Evolutionary conservation across 2,329 filamentous ascomycete genomes (phyloP), one percentile per base, ranked within the genome.

Genomic region (Penicillium glabrum): DNA sequence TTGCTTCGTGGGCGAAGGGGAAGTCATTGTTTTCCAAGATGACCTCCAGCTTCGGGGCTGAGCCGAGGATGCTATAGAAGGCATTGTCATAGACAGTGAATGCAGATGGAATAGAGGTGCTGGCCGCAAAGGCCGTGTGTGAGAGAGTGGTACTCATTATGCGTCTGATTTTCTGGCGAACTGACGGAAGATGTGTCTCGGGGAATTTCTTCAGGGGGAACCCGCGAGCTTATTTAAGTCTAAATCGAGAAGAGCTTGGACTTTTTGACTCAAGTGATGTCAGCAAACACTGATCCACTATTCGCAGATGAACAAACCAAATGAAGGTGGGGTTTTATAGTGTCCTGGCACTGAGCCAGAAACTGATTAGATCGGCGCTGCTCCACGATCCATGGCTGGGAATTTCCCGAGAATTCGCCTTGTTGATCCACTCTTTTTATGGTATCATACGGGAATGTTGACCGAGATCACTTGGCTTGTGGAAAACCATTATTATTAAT

Each of bases 1-100:
- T 67, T 0, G 80, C 80, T 67, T 83, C 80, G 60, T 83, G 81
- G 1, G 80, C 80, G 56, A 82, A 82, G 0, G 80, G 77, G 33
- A 78, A 75, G 3, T 66, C 62, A 31, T 68, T 61, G 48, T 76
- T 73, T 56, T 78, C 71, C 26, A 72, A 62, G 3, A 80, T 61
- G 2, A 78, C 57, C 13, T 78, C 69, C 1, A 80, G 57, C 11
- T 60, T 66, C 5, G 77, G 76, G 2, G 64, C 55, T 0, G 57
- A 35, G 5, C 78, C 78, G 35, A 77, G 71, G 21, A 80, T 68
- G 53, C 69, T 54, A 7, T 54, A 44, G 50, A 71, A 72, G 23
- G 47, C 54, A 8, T 57, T 46, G 50, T 67, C 55, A 48, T 69
- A 52, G 24, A 64, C 46, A 21, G 51, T 56, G 51, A 62, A 62